Percentiles rank a stretch among this genome's conserved stretches.
phyloP scores from a whole-genome alignment of 192 early-diverging fungal genomes.

The Gaertneriomyces sp. region DNA sequence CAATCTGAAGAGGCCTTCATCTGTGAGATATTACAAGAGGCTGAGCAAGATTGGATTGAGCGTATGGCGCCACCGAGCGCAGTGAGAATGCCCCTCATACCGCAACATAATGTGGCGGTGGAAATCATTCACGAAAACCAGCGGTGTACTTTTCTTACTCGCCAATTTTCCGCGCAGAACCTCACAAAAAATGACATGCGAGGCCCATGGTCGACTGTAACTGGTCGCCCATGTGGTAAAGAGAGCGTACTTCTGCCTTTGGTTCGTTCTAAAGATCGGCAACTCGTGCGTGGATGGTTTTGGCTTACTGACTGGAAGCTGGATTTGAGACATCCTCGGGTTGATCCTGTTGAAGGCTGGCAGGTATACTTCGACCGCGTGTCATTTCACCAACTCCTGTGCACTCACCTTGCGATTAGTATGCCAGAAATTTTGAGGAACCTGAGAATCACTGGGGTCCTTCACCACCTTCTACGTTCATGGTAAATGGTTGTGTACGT shows the following conservation, averaged over 20 bases:
- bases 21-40: conserved; percentile 61
- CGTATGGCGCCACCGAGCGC: background rate
- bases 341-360: conserved; percentile 68
- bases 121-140: conserved; percentile 69
- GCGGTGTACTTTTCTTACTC: conserved; percentile 49
- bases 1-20: conserved; percentile 61
- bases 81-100: conserved; percentile 35
- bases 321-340: conserved; percentile 55
- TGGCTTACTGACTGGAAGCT: conserved; percentile 82
- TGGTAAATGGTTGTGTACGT: conserved; percentile 57
- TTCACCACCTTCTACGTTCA: conserved; percentile 16
- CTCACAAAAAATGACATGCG: conserved; percentile 52
- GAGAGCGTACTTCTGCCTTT: conserved; percentile 53
- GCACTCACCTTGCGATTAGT: conserved; percentile 1
- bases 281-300: conserved; percentile 55
- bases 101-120: conserved; percentile 50
- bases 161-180: conserved; percentile 46
- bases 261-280: conserved; percentile 13
- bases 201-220: conserved; percentile 59
- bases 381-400: conserved; percentile 43
- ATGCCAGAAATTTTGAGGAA: conserved; percentile 19
- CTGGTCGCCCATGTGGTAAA: conserved; percentile 46
- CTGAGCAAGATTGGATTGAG: conserved; percentile 39
- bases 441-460: conserved; percentile 50
- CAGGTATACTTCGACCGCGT: conserved; percentile 53